Conservation (phyloP, 2,329 filamentous ascomycete species). For the Cladophialophora yegresii region DNA sequence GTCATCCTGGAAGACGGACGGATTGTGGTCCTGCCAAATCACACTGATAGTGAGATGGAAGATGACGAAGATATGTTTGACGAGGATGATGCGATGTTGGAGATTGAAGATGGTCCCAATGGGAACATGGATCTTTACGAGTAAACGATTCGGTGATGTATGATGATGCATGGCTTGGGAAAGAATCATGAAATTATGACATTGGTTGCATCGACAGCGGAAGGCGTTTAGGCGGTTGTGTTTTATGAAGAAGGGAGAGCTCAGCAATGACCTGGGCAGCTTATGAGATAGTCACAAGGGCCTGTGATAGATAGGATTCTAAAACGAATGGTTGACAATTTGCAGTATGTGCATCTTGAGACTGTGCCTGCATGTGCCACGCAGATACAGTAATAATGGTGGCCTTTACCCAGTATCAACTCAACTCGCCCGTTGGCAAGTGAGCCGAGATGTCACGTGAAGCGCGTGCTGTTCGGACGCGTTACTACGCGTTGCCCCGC, state of each 20-base stretch:
- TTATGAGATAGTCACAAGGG: conserved; percentile 19
- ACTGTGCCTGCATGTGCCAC: neutral
- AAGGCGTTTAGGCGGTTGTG: neutral
- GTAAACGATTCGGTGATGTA: conserved; percentile 35
- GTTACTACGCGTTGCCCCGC: conserved; percentile 4
- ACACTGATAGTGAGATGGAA: conserved; percentile 66
- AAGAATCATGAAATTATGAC: conserved; percentile 3
- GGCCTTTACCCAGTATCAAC: too few relatives aligned
- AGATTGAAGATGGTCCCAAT: conserved; percentile 59
- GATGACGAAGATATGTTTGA: conserved; percentile 72
- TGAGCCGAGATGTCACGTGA: too few relatives aligned
- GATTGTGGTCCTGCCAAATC: conserved; percentile 73
- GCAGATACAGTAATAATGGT: too few relatives aligned
- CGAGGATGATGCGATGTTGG: conserved; percentile 73
- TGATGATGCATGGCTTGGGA: conserved; percentile 1
- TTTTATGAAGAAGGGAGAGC: neutral
- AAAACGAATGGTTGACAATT: neutral
- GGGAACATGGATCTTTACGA: conserved; percentile 66
- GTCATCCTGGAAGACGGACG: conserved; percentile 79
- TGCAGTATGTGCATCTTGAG: neutral
- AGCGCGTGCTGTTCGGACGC: neutral
- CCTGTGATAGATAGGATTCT: neutral
- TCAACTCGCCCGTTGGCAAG: too few relatives aligned
- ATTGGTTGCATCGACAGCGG: conserved; percentile 5
- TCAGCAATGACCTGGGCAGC: conserved; percentile 6